Evolutionary conservation across 805 yeast genomes (phyloP).

Genomic region (Peterozyma xylosa): DNA sequence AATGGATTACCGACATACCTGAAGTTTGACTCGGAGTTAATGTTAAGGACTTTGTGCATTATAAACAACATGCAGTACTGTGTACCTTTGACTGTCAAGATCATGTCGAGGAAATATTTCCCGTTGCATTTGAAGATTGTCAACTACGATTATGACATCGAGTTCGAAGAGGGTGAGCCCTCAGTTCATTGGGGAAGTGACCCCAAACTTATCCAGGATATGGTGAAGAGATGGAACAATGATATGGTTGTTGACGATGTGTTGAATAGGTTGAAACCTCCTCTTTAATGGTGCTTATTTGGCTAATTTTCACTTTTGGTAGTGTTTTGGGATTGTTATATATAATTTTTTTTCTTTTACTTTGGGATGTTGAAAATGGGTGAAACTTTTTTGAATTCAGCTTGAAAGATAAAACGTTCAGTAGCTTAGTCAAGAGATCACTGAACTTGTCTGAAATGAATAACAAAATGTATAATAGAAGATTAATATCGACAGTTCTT

Average conservation of each 20-base stretch:
- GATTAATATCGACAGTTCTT: too few relatives aligned
- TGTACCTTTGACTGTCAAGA: conserved; percentile 44
- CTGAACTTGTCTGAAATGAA: too few relatives aligned
- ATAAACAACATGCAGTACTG: conserved; percentile 33
- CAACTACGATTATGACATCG: conserved; percentile 11
- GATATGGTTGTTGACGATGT: conserved; percentile 46
- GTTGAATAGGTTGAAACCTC: conserved; percentile 41
- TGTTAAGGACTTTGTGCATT: conserved; percentile 33
- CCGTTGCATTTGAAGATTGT: conserved; percentile 35
- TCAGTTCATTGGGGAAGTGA: conserved; percentile 53
- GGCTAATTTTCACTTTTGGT: too few relatives aligned
- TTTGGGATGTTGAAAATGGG: too few relatives aligned
- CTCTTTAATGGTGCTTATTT: conserved; percentile 23
- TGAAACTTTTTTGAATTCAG: too few relatives aligned
- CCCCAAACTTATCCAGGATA: conserved; percentile 26
- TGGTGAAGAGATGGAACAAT: conserved; percentile 37
- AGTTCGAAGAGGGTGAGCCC: conserved; percentile 38
- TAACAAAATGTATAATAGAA: too few relatives aligned
- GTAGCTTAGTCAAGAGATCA: too few relatives aligned
- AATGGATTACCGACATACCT: conserved; percentile 45
- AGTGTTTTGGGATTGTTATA: too few relatives aligned
- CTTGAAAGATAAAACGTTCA: too few relatives aligned
- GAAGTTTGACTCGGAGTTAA: conserved; percentile 31
- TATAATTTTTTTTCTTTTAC: too few relatives aligned
- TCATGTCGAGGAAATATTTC: conserved; percentile 38